Conservation (phyloP, 169 alveolate species). For the Plasmodium relictum region DNA sequence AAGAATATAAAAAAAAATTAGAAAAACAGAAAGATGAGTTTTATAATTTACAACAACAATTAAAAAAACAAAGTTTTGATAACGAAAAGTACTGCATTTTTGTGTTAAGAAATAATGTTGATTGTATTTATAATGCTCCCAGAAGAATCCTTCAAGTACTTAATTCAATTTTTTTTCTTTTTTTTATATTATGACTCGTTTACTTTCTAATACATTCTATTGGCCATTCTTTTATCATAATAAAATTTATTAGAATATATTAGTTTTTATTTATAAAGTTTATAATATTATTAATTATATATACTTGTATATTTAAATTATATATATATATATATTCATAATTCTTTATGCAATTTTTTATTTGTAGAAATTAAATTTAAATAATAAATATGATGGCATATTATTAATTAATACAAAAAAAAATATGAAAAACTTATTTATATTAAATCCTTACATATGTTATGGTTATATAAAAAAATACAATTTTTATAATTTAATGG, state of each 20-base stretch:
- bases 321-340: not conserved
- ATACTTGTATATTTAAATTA: not conserved
- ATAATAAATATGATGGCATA: constrained; percentile 20
- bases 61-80: constrained; percentile 19
- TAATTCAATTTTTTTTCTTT: not conserved
- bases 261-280: too few species aligned
- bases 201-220: too few species aligned
- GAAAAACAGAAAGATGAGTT: constrained; percentile 33
- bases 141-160: constrained; percentile 31
- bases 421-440: constrained; percentile 43
- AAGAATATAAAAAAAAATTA: constrained; percentile 28
- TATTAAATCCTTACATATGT: constrained; percentile 44
- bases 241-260: too few species aligned
- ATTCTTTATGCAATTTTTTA: not conserved
- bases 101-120: constrained; percentile 35
- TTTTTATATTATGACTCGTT: too few species aligned
- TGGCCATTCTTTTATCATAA: too few species aligned
- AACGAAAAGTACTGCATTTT: constrained; percentile 33
- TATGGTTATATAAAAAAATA: constrained; percentile 72
- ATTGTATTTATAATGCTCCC: constrained; percentile 11
- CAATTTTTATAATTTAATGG: constrained; percentile 42
- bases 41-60: constrained; percentile 20
- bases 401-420: constrained; percentile 21
- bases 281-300: not conserved
- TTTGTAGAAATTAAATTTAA: constrained; percentile 25